Evolutionary conservation across 352 stramenopile species (phyloP), one percentile per base, ranked within the genome.

Genomic region (Lagenidium giganteum): DNA sequence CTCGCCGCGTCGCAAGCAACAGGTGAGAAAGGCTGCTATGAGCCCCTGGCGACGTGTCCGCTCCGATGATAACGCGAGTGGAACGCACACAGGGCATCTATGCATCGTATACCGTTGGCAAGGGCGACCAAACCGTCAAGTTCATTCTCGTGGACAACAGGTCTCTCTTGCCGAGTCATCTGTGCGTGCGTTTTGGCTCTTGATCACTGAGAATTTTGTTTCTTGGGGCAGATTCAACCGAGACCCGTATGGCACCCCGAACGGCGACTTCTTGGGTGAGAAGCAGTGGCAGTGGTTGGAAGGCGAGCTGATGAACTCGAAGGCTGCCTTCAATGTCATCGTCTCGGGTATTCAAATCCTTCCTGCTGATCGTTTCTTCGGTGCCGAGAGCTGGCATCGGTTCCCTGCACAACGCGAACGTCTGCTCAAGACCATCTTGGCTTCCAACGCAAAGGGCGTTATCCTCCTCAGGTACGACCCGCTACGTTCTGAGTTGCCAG

Each of bases 281-380:
- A 51, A 47, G 11, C 86, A 96, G 47, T 96, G 86, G 86, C 31
- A 57, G 8, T 96, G 83, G 83, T 73, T 96, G 39, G 78, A 94
- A 41, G 63, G 73, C 3, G 75, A 95, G 46, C 68, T 96, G 25
- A 66, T 54, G 25, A 69, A 77, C 29, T 87, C 87, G 6, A 87
- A 51, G 12, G 87, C 91, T 14, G 66, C 82, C 32, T 94, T 97
- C 44, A 97, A 98, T 60, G 83, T 98, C 22, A 83, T 98, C 51
- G 85, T 97, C 7, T 95, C 76, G 25, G 88, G 88, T 20, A 73
- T 97, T 20, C 90, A 98, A 57, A 75, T 97, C 32, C 70, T 95
- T 28, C 74, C 82, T 3, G 58, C 57, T 27, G 95, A 89, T 36
- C 81, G 59, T n/a, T 92, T 75, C 51, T 68, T 91, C 43, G 48